These are phyloP conservation scores for Incumbomyces lentus DNA, from an alignment of 2,329 filamentous ascomycete species.

Conservation along the genomic window DNA sequence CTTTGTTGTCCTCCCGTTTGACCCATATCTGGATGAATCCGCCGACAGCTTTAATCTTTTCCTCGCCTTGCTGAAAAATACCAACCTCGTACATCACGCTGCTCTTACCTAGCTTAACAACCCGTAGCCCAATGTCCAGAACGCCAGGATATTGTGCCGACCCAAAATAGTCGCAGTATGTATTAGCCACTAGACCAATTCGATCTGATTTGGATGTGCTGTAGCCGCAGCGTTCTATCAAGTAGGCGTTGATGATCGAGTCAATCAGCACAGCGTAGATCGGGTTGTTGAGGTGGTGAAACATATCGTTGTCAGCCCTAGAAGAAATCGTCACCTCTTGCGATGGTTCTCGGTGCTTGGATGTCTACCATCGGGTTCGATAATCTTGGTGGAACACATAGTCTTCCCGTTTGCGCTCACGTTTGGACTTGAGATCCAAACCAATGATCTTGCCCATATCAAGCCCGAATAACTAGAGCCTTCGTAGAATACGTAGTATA, in stretches of 20 bases:
- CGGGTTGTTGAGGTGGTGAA: constrained; percentile 84
- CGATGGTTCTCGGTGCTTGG: no score
- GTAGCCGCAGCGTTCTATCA: constrained; percentile 67
- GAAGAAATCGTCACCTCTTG: neutral
- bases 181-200: constrained; percentile 75
- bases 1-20: constrained; percentile 30
- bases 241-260: constrained; percentile 78
- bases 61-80: constrained; percentile 65
- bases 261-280: constrained; percentile 83
- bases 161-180: constrained; percentile 75
- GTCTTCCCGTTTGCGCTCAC: constrained; percentile 13
- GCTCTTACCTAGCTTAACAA: constrained; percentile 72
- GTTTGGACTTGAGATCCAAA: constrained; percentile 17
- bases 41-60: constrained; percentile 71
- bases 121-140: constrained; percentile 69
- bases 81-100: constrained; percentile 87
- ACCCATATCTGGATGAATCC: constrained; percentile 84
- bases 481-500: no score
- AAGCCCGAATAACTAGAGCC: no score
- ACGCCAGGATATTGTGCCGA: constrained; percentile 72
- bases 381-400: constrained; percentile 19
- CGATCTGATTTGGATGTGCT: constrained; percentile 59
- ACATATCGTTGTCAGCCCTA: constrained; percentile 92
- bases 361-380: constrained; percentile 15
- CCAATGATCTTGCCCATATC: constrained; percentile 10